Evolutionary conservation across 2,329 filamentous ascomycete species (phyloP), one percentile per base, ranked within the genome.

Genomic region (Myriangium duriaei): DNA sequence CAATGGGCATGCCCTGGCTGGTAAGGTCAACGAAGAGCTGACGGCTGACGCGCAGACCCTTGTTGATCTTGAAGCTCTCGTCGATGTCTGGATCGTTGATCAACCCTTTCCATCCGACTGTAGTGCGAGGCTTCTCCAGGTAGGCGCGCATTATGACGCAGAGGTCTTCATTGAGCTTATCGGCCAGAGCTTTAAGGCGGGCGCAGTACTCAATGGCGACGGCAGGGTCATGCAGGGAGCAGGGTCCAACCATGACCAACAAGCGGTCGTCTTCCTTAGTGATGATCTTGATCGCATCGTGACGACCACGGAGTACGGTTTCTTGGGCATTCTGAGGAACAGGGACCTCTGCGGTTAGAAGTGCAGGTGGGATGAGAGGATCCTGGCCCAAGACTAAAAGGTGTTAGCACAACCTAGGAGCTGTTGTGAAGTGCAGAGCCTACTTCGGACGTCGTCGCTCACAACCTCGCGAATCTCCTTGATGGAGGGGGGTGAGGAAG

Each of bases 41-140:
- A 51, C 91, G 75, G n/a, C 83, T 88, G 41, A 94, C 77, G 18
- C 85, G 77, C 40, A 98, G 73, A 37, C 91, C 91, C 72, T 96
- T 96, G 76, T 98, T 98, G 70, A 98, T 98, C 67, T 94, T 76
- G 79, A 82, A 98, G 56, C 81, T 91, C 60, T 91, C 80, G 62
- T 98, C 85, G 59, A 98, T 94, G 54, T 96, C 87, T 2, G 91
- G 91, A 61, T 98, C 91, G 64, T 98, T 98, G 72, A 98, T 95
- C 60, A 98, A 71, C 37, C 91, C 91, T 68, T 98, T 98, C 91
- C 91, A 98, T 57, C 91, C 91, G 34, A 98, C 87, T 0, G 91
- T 98, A 34, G 91, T 98, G 44, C 91, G 80, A 30, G 91, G 91
- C 72, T 98, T 98, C 71, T 98, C 91, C 36, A 98, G 80, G 73